phyloP scores from a whole-genome alignment of 2,329 filamentous ascomycete genomes.

The Huntiella omanensis region DNA sequence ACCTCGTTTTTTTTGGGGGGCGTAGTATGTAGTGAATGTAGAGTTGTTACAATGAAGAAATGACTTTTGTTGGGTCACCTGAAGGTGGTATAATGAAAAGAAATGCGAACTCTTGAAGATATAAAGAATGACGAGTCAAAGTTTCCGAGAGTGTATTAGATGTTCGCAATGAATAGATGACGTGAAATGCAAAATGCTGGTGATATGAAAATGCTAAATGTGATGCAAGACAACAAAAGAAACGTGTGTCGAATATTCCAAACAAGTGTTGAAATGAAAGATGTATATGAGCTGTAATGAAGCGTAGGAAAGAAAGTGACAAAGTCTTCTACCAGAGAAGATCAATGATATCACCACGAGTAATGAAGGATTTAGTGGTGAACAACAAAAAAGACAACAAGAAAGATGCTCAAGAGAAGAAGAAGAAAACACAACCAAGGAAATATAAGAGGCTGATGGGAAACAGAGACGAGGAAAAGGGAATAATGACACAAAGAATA shows the following conservation, averaged over 20 bases:
- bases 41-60: neutral
- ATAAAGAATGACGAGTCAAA: neutral
- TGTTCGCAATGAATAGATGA: too few species aligned
- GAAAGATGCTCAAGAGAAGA: neutral
- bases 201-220: neutral
- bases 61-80: slow-evolving; percentile 9
- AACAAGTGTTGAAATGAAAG: neutral
- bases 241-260: neutral
- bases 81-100: slow-evolving; percentile 10
- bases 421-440: neutral
- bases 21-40: neutral
- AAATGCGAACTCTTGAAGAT: neutral
- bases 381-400: neutral
- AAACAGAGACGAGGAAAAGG: neutral
- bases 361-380: neutral
- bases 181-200: neutral
- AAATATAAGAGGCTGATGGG: neutral
- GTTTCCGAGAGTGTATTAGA: too few species aligned
- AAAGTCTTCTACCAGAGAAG: slow-evolving; percentile 4
- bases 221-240: neutral
- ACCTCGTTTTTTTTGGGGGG: too few species aligned
- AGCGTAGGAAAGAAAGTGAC: neutral
- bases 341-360: neutral
- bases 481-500: neutral
- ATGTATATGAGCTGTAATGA: neutral